These are phyloP conservation scores for Elsinoe necatrix DNA, from an alignment of 2,329 filamentous ascomycete genomes.

Conservation along the genomic window DNA sequence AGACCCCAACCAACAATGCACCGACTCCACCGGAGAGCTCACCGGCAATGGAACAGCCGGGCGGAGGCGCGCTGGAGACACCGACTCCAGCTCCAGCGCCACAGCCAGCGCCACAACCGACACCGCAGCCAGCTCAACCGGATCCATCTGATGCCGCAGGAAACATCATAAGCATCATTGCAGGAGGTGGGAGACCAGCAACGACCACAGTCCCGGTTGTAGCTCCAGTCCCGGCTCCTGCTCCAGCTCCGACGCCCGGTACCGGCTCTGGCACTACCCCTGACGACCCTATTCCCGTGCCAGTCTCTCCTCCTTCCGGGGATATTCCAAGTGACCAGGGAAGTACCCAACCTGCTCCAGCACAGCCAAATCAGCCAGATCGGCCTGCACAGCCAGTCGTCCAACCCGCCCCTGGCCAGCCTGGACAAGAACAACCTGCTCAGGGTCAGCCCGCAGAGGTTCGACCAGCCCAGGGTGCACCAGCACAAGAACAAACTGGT, in stretches of 20 bases:
- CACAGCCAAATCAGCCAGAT: neutral
- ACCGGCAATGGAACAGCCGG: constrained; percentile 20
- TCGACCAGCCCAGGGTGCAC: neutral
- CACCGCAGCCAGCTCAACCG: constrained; percentile 6
- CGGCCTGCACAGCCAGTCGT: neutral
- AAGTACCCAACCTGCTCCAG: neutral
- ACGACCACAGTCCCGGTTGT: neutral
- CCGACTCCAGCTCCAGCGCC: neutral
- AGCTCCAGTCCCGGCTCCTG: neutral
- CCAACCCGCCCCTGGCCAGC: neutral
- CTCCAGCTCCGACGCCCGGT: neutral
- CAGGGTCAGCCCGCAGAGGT: neutral
- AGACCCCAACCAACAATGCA: constrained; percentile 41
- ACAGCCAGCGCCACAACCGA: constrained; percentile 1
- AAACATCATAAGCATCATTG: constrained; percentile 6
- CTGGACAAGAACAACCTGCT: neutral
- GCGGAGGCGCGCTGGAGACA: neutral
- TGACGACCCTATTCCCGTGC: neutral
- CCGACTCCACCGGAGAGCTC: constrained; percentile 38
- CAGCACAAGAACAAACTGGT: neutral
- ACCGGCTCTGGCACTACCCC: neutral
- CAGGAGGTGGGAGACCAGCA: neutral
- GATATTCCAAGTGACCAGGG: neutral
- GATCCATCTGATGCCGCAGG: neutral
- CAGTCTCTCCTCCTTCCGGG: neutral